Evolutionary conservation across 179 eudicot species (phyloP), one percentile per base, ranked within the genome.

Genomic region (Nepenthes alata): DNA sequence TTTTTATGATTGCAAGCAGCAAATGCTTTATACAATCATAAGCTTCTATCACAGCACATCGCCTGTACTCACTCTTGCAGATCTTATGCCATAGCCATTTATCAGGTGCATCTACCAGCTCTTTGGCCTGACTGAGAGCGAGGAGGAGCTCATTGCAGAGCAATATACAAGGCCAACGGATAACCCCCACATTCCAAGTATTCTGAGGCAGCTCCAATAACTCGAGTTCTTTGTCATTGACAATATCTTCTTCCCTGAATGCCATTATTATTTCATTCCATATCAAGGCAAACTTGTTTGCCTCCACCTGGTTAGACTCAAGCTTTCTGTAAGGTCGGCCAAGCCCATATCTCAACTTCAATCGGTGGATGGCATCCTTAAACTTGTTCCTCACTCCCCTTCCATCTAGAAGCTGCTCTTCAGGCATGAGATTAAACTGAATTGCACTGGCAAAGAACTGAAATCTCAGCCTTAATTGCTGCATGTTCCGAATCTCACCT

Each of bases 371-470:
- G 45, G 79, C 83, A 66, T 87, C 97, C 63, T 67, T 80, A 65
- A 88, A 77, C 70, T 78, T 91, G 70, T 71, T 87, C 66, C 67
- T 77, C 14, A 87, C 62, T 53, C 95, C 87, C 59, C 81, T 74
- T 2, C 83, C 71, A 73, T 80, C 79, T 57, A 87, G 59, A 51
- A 87, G 74, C 81, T 87, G 97, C 77, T 91, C 97, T 67, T 88
- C 88, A 12, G 97, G 97, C 95, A 91, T 87, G 57, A 91, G 84
- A 70, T 87, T 91, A 61, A 91, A 91, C 74, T 85, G 97, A 67
- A 91, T 88, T 16, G 97, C 97, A 65, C 95, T 85, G 11, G 97
- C 97, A 79, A 91, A 91, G 78, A 87, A 91, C 79, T 91, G 97
- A 62, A 91, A 91, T 49, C 97, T 83, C 78, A 91, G 61, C 77